Percentiles rank a stretch among this genome's conserved stretches.
Evolutionary conservation across 2,329 filamentous ascomycete species (phyloP).

Genomic region (Claviceps humidiphila): DNA sequence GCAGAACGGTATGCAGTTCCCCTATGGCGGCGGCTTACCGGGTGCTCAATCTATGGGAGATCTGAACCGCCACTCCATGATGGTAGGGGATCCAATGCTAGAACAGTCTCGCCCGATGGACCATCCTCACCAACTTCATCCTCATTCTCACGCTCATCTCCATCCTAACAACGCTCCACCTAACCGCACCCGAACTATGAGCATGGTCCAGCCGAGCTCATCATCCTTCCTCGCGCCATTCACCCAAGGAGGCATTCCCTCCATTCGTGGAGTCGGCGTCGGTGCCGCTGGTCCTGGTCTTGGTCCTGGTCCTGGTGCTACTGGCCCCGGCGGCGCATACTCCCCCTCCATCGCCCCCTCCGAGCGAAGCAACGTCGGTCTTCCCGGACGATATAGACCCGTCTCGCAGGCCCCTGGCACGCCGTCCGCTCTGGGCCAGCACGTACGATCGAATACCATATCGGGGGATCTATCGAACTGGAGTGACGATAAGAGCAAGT

Average conservation of each 20-base stretch:
- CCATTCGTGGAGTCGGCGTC: slow-evolving; percentile 8
- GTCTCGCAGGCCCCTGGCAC: slow-evolving; percentile 51
- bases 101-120: slow-evolving; percentile 29
- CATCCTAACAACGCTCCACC: too few species aligned
- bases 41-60: slow-evolving; percentile 30
- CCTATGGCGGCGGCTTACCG: slow-evolving; percentile 14
- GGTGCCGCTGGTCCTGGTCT: too few species aligned
- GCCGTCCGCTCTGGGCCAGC: slow-evolving; percentile 14
- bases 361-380: slow-evolving; percentile 84
- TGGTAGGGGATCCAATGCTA: slow-evolving; percentile 30
- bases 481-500: slow-evolving; percentile 20
- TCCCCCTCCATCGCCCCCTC: slow-evolving; percentile 87
- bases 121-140: slow-evolving; percentile 5
- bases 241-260: slow-evolving; percentile 18
- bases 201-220: slow-evolving; percentile 63
- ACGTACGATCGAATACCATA: slow-evolving; percentile 21
- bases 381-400: slow-evolving; percentile 80
- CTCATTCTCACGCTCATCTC: too few species aligned
- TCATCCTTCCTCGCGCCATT: slow-evolving; percentile 42
- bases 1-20: slow-evolving; percentile 14
- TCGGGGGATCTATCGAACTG: slow-evolving; percentile 18
- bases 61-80: slow-evolving; percentile 31
- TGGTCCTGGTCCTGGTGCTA: too few species aligned
- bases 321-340: slow-evolving; percentile 44
- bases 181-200: slow-evolving; percentile 55